These are phyloP conservation scores for Teunomyces kruisii DNA, from an alignment of 805 yeast species.

Conservation along the genomic window DNA sequence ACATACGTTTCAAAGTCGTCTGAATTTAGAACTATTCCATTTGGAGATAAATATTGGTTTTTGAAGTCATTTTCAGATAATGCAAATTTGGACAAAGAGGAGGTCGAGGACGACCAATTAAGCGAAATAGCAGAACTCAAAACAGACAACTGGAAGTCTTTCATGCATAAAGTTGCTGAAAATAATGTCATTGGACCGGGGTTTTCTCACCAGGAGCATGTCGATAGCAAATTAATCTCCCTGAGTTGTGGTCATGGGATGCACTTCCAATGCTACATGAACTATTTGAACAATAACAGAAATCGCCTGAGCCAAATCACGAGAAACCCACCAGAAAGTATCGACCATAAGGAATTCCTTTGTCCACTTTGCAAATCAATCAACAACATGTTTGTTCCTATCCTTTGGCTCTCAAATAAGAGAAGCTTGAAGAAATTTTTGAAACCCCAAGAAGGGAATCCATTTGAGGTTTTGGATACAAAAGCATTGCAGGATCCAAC, in stretches of 20 bases:
- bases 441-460: slow-evolving; percentile 7
- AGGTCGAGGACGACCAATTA: slow-evolving; percentile 14
- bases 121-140: slow-evolving; percentile 11
- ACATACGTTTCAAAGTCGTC: slow-evolving; percentile 59
- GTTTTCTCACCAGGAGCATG: slow-evolving; percentile 45
- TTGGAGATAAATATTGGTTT: slow-evolving; percentile 63
- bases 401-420: slow-evolving; percentile 56
- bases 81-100: slow-evolving; percentile 38
- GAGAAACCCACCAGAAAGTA: slow-evolving; percentile 75
- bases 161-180: slow-evolving; percentile 35
- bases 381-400: slow-evolving; percentile 80
- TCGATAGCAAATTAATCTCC: slow-evolving; percentile 49
- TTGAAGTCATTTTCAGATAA: slow-evolving; percentile 57
- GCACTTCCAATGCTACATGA: slow-evolving; percentile 76
- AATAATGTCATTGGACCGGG: slow-evolving; percentile 67
- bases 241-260: slow-evolving; percentile 93
- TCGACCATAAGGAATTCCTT: slow-evolving; percentile 67
- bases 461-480: slow-evolving; percentile 15
- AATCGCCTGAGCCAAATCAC: slow-evolving; percentile 70
- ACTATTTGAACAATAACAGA: slow-evolving; percentile 57
- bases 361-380: slow-evolving; percentile 92
- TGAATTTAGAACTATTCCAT: slow-evolving; percentile 64
- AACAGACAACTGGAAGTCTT: slow-evolving; percentile 37
- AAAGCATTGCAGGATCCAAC: slow-evolving; percentile 14
- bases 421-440: slow-evolving; percentile 26